These are phyloP conservation scores for Somion occarium DNA, from an alignment of 1,284 basidiomycete genomes.

Conservation along the genomic window DNA sequence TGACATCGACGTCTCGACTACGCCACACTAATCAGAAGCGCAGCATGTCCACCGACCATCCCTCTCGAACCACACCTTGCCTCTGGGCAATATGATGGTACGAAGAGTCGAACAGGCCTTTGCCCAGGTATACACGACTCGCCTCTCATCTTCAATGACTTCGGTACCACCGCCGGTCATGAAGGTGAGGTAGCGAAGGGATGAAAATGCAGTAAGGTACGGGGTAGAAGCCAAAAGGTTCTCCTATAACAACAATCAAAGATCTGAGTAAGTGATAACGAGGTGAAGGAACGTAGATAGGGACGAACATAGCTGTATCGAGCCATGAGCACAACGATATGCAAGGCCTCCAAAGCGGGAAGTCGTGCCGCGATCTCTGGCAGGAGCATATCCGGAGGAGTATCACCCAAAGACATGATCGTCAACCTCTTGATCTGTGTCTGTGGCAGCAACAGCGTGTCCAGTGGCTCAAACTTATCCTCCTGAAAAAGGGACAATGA, in stretches of 20 bases:
- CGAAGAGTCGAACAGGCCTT: conserved; percentile 36
- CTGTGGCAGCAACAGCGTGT: conserved; percentile 37
- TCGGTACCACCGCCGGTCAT: conserved; percentile 29
- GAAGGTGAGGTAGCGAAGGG: conserved; percentile 37
- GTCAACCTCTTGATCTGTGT: conserved; percentile 44
- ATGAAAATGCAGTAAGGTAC: conserved; percentile 26
- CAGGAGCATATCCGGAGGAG: conserved; percentile 37
- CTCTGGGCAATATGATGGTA: conserved; percentile 40
- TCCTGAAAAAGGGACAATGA: conserved; percentile 49
- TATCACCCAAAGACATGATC: conserved; percentile 51
- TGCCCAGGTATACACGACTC: conserved; percentile 33
- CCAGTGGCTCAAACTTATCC: conserved; percentile 32
- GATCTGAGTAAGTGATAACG: neutral
- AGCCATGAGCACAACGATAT: conserved; percentile 47
- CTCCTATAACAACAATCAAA: conserved; percentile 18
- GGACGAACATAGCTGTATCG: conserved; percentile 33
- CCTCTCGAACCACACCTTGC: conserved; percentile 35
- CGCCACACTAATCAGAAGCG: no score
- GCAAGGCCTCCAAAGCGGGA: conserved; percentile 48
- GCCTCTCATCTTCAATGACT: conserved; percentile 27
- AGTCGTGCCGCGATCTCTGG: conserved; percentile 41
- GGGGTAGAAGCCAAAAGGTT: conserved; percentile 24
- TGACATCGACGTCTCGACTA: no score
- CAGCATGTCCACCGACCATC: conserved; percentile 23
- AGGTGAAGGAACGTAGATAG: neutral